Evolutionary conservation across 768 basidiomycete genomes (phyloP).

Genomic region (Panaeolus cyanescens): DNA sequence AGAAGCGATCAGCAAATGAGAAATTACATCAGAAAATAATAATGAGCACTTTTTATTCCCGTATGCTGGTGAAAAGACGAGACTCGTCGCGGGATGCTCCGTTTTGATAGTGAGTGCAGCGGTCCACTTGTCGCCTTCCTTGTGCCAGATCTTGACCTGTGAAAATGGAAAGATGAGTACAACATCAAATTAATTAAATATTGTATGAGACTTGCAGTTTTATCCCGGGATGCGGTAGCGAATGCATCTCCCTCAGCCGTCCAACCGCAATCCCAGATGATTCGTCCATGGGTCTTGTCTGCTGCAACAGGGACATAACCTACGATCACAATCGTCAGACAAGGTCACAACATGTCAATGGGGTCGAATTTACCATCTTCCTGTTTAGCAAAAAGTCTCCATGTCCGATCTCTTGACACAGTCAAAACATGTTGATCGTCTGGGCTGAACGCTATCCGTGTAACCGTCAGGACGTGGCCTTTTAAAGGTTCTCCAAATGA

Average conservation of each 20-base stretch:
- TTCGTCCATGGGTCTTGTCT: slow-evolving; percentile 87
- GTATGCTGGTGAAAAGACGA: slow-evolving; percentile 52
- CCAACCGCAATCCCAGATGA: slow-evolving; percentile 98
- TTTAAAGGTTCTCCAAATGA: slow-evolving; percentile 69
- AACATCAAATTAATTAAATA: background rate
- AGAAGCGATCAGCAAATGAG: background rate
- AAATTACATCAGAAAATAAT: background rate
- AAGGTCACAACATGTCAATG: background rate
- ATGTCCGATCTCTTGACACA: slow-evolving; percentile 90
- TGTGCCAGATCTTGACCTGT: slow-evolving; percentile 90
- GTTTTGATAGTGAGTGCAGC: slow-evolving; percentile 64
- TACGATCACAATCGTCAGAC: slow-evolving; percentile 17
- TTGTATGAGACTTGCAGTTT: slow-evolving; percentile 64
- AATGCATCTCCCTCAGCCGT: slow-evolving; percentile 74
- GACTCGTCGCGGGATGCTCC: slow-evolving; percentile 79
- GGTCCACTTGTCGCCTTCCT: slow-evolving; percentile 51
- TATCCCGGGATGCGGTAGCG: slow-evolving; percentile 94
- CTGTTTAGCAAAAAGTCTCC: slow-evolving; percentile 72
- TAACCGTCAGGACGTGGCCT: slow-evolving; percentile 90
- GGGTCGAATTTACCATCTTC: slow-evolving; percentile 37
- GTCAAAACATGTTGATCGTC: slow-evolving; percentile 80
- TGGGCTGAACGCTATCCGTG: slow-evolving; percentile 86
- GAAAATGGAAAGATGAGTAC: background rate
- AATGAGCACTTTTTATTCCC: slow-evolving; percentile 40
- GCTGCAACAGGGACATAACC: slow-evolving; percentile 66